Base-by-base conservation (phyloP, 148 eudicot species). In the Pouteria glomerata region DNA sequence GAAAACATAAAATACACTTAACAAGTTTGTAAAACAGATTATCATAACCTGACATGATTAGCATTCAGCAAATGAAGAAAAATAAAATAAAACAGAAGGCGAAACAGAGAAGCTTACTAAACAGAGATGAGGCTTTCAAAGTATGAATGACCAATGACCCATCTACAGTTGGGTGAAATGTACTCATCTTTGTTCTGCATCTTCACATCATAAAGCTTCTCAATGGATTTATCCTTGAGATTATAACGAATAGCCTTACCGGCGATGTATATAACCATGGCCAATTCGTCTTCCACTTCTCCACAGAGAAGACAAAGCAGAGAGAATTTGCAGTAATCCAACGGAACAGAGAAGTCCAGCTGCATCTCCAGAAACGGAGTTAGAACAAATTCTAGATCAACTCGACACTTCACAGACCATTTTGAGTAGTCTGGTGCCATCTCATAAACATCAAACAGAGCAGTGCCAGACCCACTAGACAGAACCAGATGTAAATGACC, bases 301-400 rank as follows among this genome's bases (percentile, higher is more conserved):
- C 59, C 59, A 55, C 29, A 5, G 24, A 55, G 29, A 55, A 55
- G 11, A 55, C 30, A 23, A 55, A 55, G 59, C 24, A 55, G 30
- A 55, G 59, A 55, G 59, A 55, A 55, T 12, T 55, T 24, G 29
- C 59, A 55, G 24, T 55, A 55, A 55, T 55, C 59, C 59, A 21
- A 55, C 14, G 59, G 13, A 55, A 7, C 59, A 8, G 59, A 55
- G 14, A 52, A 18, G 30, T 55, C 24, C 12, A 23, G 10, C 30
- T 55, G 13, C 29, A 23, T 55, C 59, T 55, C 59, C 29, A 23
- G 59, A 55, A 55, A 55, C 1, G 59, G 24, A 55, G 48, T 44
- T 44, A 55, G 13, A 55, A 55, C 27, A 12, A 2, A 3, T 23
- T 55, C 59, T 1, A 52, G 26, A n/a, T 52, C 57, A 52, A 52